Evolutionary conservation across 2,329 filamentous ascomycete species (phyloP), one percentile per base, ranked within the genome.

Genomic region (Biscogniauxia mediterranea): DNA sequence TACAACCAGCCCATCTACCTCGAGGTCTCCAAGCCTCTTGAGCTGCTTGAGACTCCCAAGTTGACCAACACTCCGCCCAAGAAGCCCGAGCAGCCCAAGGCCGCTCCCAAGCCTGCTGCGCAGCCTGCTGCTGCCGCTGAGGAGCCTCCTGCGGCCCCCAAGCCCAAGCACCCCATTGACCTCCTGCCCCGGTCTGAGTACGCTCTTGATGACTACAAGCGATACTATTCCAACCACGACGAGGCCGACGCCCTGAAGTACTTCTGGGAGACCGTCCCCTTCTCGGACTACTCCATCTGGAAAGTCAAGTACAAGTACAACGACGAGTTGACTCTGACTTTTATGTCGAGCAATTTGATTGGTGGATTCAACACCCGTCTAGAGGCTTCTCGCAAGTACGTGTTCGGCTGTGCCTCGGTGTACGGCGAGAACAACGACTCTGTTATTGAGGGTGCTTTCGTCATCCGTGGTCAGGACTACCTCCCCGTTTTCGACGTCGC

Each of bases 331-430:
- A 97, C 92, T 76, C 83, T 95, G 80, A 91, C 90, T 75, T 99
- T 99, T 91, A 99, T 99, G 95, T 94, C 92, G 72, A 92, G 90
- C 86, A 99, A 99, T 88, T 84, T 98, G 80, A 94, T 99, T 77
- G 93, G 91, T 81, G 95, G 95, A 78, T 97, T 99, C 88, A 96
- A 97, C 83, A 86, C 88, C 79, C 95, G 95, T 85, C 92, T 99
- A 64, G 95, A 99, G 86, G 95, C 78, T 68, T 97, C 92, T 76
- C 93, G 95, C 85, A 99, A 99, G 89, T 97, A 92, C 86, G 81
- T 99, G 77, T 98, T 99, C 81, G 95, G 95, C 72, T 88, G 85
- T 74, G 87, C 88, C 73, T 94, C 91, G 70, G 95, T 99, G 70
- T 99, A 91, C 78, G 95, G 95, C 75, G 80, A 84, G 78, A 88